Conservation (phyloP, 306 rosid genomes). For the Clitoria ternatea region DNA sequence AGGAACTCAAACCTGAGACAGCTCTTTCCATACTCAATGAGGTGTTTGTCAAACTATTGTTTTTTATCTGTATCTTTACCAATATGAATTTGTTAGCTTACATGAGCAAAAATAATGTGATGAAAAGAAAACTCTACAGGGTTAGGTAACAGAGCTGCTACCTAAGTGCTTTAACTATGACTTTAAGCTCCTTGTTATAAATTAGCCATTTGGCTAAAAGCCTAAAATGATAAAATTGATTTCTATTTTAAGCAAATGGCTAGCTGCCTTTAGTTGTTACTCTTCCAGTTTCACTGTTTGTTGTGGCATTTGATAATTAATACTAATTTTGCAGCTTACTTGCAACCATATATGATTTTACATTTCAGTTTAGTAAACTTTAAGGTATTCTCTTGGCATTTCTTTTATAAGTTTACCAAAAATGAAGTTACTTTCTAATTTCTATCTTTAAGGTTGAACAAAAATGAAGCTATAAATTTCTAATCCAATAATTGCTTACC, state of each 20-base stretch:
- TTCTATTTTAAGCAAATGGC: neutral
- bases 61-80: neutral
- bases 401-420: neutral
- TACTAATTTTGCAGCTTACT: neutral
- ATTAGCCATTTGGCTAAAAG: neutral
- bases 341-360: neutral
- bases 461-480: neutral
- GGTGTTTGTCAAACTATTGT: conserved; percentile 38
- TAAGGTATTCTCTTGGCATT: neutral
- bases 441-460: neutral
- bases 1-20: conserved; percentile 88
- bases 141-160: neutral
- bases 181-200: neutral
- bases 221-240: neutral
- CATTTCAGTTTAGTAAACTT: neutral
- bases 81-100: conserved; percentile 1
- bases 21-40: conserved; percentile 73
- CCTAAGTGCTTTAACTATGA: neutral
- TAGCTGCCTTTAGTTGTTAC: conserved; percentile 3
- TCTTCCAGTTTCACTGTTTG: neutral
- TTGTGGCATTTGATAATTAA: neutral
- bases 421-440: neutral
- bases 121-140: neutral
- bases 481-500: neutral
- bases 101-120: conserved; percentile 6